Evolutionary conservation across 345 rosid genomes (phyloP).

Genomic region (Eutrema heterophyllum): DNA sequence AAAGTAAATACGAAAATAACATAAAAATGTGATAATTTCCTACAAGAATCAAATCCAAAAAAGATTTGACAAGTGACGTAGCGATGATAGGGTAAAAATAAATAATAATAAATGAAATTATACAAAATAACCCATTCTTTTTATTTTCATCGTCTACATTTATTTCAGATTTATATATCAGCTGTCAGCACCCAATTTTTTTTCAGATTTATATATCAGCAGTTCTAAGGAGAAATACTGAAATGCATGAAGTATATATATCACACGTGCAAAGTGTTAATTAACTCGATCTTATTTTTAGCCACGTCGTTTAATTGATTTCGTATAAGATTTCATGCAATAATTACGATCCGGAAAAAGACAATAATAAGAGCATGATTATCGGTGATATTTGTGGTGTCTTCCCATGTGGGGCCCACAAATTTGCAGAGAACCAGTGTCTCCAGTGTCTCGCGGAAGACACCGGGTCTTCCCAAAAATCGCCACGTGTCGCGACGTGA

Average conservation of each 20-base stretch:
- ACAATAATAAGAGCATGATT: too few relatives aligned
- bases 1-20: neutral
- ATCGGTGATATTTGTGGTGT: too few relatives aligned
- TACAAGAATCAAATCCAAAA: slow-evolving; percentile 21
- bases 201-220: too few relatives aligned
- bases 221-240: too few relatives aligned
- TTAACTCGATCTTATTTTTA: neutral
- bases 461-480: too few relatives aligned
- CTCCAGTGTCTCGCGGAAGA: too few relatives aligned
- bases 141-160: neutral
- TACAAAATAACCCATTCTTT: neutral
- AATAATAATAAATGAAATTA: neutral
- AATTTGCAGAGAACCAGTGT: too few relatives aligned
- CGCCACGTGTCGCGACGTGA: too few relatives aligned
- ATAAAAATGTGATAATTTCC: neutral
- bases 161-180: neutral
- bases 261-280: slow-evolving; percentile 10
- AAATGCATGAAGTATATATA: too few relatives aligned
- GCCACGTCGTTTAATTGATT: neutral
- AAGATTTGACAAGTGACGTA: slow-evolving; percentile 25
- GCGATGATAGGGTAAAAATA: slow-evolving; percentile 1
- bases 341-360: neutral
- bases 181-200: neutral
- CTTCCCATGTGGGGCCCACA: too few relatives aligned
- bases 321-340: neutral